phyloP scores from a whole-genome alignment of 805 yeast genomes.

The Wickerhamomyces strasburgensis region DNA sequence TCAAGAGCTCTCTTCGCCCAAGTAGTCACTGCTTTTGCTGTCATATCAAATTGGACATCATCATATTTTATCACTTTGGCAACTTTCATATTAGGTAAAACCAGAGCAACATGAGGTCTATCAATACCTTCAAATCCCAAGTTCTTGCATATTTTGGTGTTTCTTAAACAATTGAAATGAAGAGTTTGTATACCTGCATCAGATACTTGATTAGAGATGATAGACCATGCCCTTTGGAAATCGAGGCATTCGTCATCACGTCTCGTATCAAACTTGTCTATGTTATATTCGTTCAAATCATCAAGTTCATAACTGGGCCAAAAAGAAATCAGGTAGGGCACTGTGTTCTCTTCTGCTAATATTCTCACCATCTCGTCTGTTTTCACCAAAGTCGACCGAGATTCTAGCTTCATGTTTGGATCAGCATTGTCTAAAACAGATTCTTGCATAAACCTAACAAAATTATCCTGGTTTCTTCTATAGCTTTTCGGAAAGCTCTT shows the following conservation, averaged over 20 bases:
- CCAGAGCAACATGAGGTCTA: constrained; percentile 41
- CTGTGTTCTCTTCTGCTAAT: constrained; percentile 35
- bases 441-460: constrained; percentile 50
- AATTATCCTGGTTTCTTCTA: constrained; percentile 42
- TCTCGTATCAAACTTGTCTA: constrained; percentile 35
- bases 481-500: constrained; percentile 44
- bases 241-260: constrained; percentile 46
- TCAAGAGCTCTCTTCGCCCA: constrained; percentile 46
- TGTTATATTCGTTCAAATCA: constrained; percentile 27
- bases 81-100: constrained; percentile 45
- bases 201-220: constrained; percentile 44
- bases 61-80: constrained; percentile 37
- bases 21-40: constrained; percentile 29
- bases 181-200: constrained; percentile 36
- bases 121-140: constrained; percentile 37
- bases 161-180: constrained; percentile 55
- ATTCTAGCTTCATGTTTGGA: constrained; percentile 34
- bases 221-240: constrained; percentile 53
- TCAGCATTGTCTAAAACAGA: constrained; percentile 43
- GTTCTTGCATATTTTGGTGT: constrained; percentile 45
- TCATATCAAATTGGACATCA: constrained; percentile 16
- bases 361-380: constrained; percentile 41
- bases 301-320: constrained; percentile 52
- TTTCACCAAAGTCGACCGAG: constrained; percentile 35
- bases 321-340: constrained; percentile 56